Evolutionary conservation across 129 eudicot species (phyloP), one percentile per base, ranked within the genome.

Genomic region (Lonicera japonica): DNA sequence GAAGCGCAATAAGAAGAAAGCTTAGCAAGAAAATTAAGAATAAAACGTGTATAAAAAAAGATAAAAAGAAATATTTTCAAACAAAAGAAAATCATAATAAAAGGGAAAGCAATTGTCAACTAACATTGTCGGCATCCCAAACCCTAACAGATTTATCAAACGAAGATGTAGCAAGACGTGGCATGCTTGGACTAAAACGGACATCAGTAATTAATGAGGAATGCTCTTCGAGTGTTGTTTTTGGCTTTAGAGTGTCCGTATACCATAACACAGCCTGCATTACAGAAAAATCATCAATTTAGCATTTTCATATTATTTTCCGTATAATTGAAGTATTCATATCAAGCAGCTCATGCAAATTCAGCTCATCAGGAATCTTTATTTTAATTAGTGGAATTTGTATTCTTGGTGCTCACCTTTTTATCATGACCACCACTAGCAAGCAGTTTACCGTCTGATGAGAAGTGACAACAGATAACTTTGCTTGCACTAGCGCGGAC

Each of bases 341-440:
- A 39, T 43, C 21, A 20, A 62, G 20, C 12, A 62, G 55, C 22
- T 48, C 56, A 43, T 21, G 45, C 21, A 43, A 11, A 43, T 14
- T 0, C 19, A 5, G 5, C 36, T 25, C 4, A 39, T 63, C 0
- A 5, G 21, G 10, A 45, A 8, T 19, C 11, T 14, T 39, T 9
- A 21, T 15, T 8, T 22, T 5, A 21, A 21, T 13, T 50, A 17
- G 0, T 16, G 4, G 15, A 16, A 15, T 50, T n/a, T 11, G n/a
- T 50, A 15, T 50, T 50, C n/a, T 16, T 16, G 58, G 39, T 21
- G 55, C 47, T 70, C 56, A 79, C 99, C 99, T 94, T 94, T 70
- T 88, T 88, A 73, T 94, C 99, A 56, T 94, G 99, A 55, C 99
- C 96, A 16, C 96, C 99, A 69, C 80, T 88, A 25, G 99, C 99